A percentile compares a stretch with the other conserved stretches of the same genome.
These are phyloP conservation scores for Taphrina communis DNA, from an alignment of 1,139 yeast species.

Conservation along the genomic window DNA sequence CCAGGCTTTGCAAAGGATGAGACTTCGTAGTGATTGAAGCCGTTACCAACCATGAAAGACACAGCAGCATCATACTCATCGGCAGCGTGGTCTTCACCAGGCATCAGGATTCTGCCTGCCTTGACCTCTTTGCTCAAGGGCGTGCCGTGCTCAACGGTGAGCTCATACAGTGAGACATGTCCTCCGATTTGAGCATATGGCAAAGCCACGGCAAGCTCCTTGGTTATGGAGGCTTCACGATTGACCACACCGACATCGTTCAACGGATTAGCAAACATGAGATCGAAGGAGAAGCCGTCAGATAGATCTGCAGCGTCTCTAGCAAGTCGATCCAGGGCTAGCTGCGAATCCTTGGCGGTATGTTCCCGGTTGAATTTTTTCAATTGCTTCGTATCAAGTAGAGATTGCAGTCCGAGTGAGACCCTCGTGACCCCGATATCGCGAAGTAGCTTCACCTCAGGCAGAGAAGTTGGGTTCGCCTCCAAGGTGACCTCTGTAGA, in stretches of 20 bases:
- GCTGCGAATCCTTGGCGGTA: conserved; percentile 8
- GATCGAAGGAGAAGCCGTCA: conserved; percentile 38
- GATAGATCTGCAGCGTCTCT: not conserved
- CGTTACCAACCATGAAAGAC: not conserved
- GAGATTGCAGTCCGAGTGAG: conserved; percentile 36
- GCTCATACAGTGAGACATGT: conserved; percentile 32
- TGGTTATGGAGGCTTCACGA: not conserved
- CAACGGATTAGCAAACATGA: conserved; percentile 37
- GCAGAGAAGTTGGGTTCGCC: conserved; percentile 40
- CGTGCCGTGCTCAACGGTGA: conserved; percentile 34
- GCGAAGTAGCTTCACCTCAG: conserved; percentile 1
- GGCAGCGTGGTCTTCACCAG: conserved; percentile 20
- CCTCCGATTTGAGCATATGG: conserved; percentile 37
- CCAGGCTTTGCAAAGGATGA: conserved; percentile 23
- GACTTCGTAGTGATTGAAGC: conserved; percentile 34
- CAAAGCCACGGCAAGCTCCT: conserved; percentile 26
- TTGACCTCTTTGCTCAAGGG: conserved; percentile 22
- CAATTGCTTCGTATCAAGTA: conserved; percentile 9
- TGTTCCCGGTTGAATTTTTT: conserved; percentile 28
- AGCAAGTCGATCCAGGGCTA: conserved; percentile 28
- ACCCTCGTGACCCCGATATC: conserved; percentile 30
- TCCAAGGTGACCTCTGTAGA: conserved; percentile 33
- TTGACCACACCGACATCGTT: not conserved
- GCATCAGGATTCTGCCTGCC: conserved; percentile 16
- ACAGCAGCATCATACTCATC: conserved; percentile 30